phyloP scores from a whole-genome alignment of 345 rosid genomes.

The Moricandia moricandioides region DNA sequence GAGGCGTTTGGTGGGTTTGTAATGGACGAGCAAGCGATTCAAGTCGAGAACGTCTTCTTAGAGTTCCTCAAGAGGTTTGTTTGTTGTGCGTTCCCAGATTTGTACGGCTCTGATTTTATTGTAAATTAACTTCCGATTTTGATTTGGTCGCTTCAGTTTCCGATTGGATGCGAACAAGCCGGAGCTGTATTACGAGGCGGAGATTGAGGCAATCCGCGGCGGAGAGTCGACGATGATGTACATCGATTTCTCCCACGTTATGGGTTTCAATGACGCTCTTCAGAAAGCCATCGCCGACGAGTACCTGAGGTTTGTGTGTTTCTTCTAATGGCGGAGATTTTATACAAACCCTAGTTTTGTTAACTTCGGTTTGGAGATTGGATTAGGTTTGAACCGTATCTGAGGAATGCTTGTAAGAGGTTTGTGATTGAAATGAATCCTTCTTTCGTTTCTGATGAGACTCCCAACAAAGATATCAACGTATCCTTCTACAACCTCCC shows the following conservation, averaged over 20 bases:
- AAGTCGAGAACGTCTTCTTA: constrained; percentile 83
- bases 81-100: not conserved
- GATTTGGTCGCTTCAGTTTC: constrained; percentile 47
- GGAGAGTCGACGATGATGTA: constrained; percentile 80
- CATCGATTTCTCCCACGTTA: constrained; percentile 85
- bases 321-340: not conserved
- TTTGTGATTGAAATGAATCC: constrained; percentile 82
- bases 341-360: not conserved
- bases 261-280: constrained; percentile 72
- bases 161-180: constrained; percentile 49
- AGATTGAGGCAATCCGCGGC: constrained; percentile 66
- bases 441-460: constrained; percentile 64
- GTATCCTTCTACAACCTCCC: constrained; percentile 88
- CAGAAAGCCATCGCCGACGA: constrained; percentile 84
- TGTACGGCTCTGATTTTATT: not conserved
- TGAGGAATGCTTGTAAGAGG: constrained; percentile 88
- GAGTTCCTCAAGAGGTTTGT: constrained; percentile 81
- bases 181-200: constrained; percentile 59
- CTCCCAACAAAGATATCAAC: constrained; percentile 78
- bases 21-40: constrained; percentile 76
- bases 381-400: constrained; percentile 67
- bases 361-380: not conserved
- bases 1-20: constrained; percentile 69
- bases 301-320: constrained; percentile 56
- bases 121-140: not conserved